A percentile compares a stretch with the other conserved stretches of the same genome.
Conservation (phyloP, 2,329 filamentous ascomycete species). For the Colletotrichum simmondsii region DNA sequence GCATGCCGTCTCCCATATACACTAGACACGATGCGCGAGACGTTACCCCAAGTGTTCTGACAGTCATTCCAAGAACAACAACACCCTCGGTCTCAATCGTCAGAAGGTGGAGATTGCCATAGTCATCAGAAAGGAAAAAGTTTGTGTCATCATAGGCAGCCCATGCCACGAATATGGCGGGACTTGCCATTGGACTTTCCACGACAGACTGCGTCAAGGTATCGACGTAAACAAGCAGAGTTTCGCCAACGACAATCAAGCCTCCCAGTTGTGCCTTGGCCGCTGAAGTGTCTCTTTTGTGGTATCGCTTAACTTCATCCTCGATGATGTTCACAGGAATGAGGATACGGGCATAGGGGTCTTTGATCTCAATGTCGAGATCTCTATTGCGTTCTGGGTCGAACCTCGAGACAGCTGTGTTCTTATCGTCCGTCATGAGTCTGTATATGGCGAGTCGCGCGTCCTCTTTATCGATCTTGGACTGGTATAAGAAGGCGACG, state of each 20-base stretch:
- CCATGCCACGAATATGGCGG: constrained; percentile 93
- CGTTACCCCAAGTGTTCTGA: constrained; percentile 72
- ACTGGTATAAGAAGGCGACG: constrained; percentile 69
- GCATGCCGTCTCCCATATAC: constrained; percentile 76
- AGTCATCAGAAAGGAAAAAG: constrained; percentile 93
- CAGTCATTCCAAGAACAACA: constrained; percentile 77
- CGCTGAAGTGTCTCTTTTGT: constrained; percentile 64
- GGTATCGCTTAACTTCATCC: constrained; percentile 68
- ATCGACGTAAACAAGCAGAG: constrained; percentile 86
- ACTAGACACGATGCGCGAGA: constrained; percentile 83
- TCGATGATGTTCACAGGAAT: constrained; percentile 70
- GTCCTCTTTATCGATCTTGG: constrained; percentile 61
- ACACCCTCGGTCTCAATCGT: constrained; percentile 76
- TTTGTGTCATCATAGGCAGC: constrained; percentile 82
- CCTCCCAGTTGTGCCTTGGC: constrained; percentile 73
- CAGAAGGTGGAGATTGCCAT: constrained; percentile 85
- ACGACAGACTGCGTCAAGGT: constrained; percentile 77
- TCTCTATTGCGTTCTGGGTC: constrained; percentile 66
- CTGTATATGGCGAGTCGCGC: constrained; percentile 69
- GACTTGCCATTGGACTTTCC: constrained; percentile 73
- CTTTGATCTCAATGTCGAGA: constrained; percentile 62
- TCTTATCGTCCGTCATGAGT: constrained; percentile 67
- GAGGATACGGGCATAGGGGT: constrained; percentile 67
- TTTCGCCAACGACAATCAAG: constrained; percentile 81
- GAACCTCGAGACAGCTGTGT: constrained; percentile 64